These are phyloP conservation scores for Fusarium sp. DNA, from an alignment of 2,329 filamentous ascomycete genomes.

Conservation along the genomic window DNA sequence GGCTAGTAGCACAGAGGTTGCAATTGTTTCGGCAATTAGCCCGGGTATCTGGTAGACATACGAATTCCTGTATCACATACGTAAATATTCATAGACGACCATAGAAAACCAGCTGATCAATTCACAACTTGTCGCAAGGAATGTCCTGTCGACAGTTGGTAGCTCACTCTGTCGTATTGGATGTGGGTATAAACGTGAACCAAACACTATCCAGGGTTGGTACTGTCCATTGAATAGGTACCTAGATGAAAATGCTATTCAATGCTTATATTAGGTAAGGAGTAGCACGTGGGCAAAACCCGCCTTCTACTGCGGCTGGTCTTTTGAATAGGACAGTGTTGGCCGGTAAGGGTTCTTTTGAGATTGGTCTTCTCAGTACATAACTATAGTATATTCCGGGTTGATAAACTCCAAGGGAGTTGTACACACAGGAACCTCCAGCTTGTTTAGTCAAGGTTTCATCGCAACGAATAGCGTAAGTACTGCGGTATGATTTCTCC, in stretches of 20 bases:
- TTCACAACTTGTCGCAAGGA: background rate
- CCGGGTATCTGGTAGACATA: background rate
- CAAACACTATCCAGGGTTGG: background rate
- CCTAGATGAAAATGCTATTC: too few relatives aligned
- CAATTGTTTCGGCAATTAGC: slow-evolving; percentile 8
- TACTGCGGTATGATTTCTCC: background rate
- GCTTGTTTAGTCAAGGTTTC: background rate
- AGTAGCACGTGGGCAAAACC: background rate
- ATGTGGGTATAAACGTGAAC: background rate
- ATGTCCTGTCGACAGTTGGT: background rate
- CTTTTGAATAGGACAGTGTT: background rate
- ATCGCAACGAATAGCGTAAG: background rate
- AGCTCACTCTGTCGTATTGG: background rate
- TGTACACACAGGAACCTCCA: background rate
- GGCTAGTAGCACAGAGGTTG: background rate
- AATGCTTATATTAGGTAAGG: too few relatives aligned
- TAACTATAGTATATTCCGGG: slow-evolving; percentile 1
- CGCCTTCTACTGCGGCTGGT: background rate
- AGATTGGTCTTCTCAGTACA: background rate
- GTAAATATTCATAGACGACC: background rate
- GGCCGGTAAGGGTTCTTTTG: background rate
- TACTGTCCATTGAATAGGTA: too few relatives aligned
- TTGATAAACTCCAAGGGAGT: slow-evolving; percentile 19
- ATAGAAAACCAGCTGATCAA: background rate
- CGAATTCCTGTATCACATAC: background rate